These are phyloP conservation scores for Erodium texanum DNA, from an alignment of 441 rosid genomes.

Conservation along the genomic window DNA sequence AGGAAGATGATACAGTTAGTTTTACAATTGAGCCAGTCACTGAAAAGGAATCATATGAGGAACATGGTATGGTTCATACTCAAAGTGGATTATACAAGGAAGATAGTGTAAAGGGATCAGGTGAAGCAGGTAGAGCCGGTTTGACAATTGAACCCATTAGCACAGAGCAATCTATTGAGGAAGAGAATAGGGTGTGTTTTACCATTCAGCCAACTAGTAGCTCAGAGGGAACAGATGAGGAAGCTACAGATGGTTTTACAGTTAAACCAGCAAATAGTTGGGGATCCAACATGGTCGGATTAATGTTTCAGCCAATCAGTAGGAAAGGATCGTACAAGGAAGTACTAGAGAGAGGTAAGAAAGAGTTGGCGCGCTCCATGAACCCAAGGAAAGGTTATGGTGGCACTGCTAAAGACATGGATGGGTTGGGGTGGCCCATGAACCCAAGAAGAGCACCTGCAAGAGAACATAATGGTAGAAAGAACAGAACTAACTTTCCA, in stretches of 20 bases:
- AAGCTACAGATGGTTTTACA: neutral
- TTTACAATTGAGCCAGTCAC: neutral
- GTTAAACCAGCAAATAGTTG: neutral
- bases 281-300: neutral
- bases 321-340: constrained; percentile 32
- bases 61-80: neutral
- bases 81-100: constrained; percentile 31
- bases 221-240: neutral
- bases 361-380: no score
- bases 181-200: neutral
- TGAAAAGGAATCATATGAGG: neutral
- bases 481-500: constrained; percentile 14
- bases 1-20: neutral
- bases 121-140: constrained; percentile 20
- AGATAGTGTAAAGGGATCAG: constrained; percentile 6
- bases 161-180: neutral
- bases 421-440: constrained; percentile 44
- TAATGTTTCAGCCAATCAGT: neutral
- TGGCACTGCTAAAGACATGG: constrained; percentile 19
- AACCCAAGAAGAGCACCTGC: constrained; percentile 7
- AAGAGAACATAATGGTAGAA: constrained; percentile 7
- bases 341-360: constrained; percentile 33
- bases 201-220: neutral
- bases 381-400: neutral
- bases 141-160: neutral